phyloP scores from a whole-genome alignment of 2,329 filamentous ascomycete species.

The Aspergillus cejpii region DNA sequence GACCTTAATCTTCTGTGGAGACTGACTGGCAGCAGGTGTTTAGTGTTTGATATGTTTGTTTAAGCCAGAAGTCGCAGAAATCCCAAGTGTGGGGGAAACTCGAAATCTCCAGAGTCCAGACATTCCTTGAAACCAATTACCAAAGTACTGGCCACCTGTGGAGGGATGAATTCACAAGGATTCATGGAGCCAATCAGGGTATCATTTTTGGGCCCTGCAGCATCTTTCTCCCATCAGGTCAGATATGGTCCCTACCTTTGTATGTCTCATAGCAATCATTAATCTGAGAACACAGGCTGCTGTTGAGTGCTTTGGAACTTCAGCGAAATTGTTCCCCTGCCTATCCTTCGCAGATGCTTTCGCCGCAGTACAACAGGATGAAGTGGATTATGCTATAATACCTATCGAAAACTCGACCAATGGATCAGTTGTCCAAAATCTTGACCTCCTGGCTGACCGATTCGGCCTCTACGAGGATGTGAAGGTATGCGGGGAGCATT shows the following conservation, averaged over 20 bases:
- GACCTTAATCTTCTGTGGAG: background rate
- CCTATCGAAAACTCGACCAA: slow-evolving; percentile 97
- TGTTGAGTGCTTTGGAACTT: slow-evolving; percentile 44
- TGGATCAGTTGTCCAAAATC: slow-evolving; percentile 80
- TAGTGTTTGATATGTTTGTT: background rate
- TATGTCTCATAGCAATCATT: slow-evolving; percentile 17
- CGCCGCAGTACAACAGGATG: slow-evolving; percentile 61
- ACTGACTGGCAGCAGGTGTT: background rate
- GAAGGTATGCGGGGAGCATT: slow-evolving; percentile 73
- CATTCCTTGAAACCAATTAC: background rate
- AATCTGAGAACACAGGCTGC: slow-evolving; percentile 43
- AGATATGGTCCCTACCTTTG: slow-evolving; percentile 6
- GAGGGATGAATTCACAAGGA: background rate
- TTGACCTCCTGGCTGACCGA: slow-evolving; percentile 80
- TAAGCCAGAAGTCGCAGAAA: background rate
- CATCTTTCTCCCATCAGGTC: slow-evolving; percentile 66
- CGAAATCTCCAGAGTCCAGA: background rate
- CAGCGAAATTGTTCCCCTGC: slow-evolving; percentile 29
- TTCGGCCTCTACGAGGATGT: slow-evolving; percentile 59
- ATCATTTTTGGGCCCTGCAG: slow-evolving; percentile 57
- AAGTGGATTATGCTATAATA: slow-evolving; percentile 67
- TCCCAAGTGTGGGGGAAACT: background rate
- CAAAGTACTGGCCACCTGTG: background rate
- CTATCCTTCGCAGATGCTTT: slow-evolving; percentile 61
- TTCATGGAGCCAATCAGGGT: slow-evolving; percentile 27